A percentile compares a stretch with the other conserved stretches of the same genome.
Evolutionary conservation across 495 filamentous ascomycete species (phyloP).

Genomic region (Parathielavia hyrcaniae): DNA sequence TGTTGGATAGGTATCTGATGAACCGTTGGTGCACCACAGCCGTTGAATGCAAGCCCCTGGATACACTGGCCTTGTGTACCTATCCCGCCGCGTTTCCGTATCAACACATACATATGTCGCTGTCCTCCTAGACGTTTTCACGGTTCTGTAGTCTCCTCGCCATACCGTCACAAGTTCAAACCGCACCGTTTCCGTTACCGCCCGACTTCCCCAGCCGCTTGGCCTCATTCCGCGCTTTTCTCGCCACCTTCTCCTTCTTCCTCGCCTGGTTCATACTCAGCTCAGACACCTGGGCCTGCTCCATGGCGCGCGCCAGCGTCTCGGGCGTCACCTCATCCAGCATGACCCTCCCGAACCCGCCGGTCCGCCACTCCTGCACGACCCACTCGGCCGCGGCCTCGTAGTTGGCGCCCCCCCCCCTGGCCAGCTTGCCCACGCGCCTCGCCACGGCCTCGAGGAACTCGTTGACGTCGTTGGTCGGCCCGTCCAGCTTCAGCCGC

Average conservation of each 20-base stretch:
- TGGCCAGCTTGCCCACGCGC: constrained; percentile 68
- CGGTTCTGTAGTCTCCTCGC: too few species aligned
- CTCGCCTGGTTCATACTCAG: constrained; percentile 43
- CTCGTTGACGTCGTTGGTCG: constrained; percentile 74
- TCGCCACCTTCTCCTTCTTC: constrained; percentile 40
- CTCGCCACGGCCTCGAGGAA: constrained; percentile 62
- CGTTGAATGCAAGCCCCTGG: neutral
- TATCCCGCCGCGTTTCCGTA: neutral
- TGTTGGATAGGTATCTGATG: constrained; percentile 7
- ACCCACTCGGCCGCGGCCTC: constrained; percentile 76
- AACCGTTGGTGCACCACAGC: neutral
- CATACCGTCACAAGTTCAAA: neutral
- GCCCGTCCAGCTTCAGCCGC: constrained; percentile 48
- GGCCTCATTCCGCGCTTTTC: constrained; percentile 31
- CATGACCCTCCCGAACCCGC: constrained; percentile 67
- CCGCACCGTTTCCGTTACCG: neutral
- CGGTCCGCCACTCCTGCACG: constrained; percentile 75
- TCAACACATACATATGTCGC: neutral
- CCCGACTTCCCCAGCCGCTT: constrained; percentile 23
- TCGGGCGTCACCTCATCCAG: constrained; percentile 70
- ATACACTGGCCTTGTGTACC: neutral
- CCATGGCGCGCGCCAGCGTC: constrained; percentile 39
- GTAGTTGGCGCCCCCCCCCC: constrained; percentile 64
- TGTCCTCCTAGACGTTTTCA: too few species aligned
- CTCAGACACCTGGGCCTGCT: constrained; percentile 31